These are phyloP conservation scores for Suillus paluster DNA, from an alignment of 768 basidiomycete species.

Conservation along the genomic window DNA sequence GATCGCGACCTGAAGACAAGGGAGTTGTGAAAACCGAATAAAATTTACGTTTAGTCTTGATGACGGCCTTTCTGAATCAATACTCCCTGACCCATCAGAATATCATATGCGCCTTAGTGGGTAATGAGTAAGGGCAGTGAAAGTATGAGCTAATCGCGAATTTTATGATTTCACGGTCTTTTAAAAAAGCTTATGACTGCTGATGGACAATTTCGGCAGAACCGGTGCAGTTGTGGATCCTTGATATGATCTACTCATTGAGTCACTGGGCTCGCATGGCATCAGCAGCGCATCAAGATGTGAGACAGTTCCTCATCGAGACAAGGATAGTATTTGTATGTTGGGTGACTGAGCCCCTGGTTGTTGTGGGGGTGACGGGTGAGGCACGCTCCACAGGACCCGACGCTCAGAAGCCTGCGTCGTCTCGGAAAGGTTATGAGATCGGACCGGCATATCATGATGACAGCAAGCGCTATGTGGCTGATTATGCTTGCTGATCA, in stretches of 20 bases:
- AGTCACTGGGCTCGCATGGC: too few relatives aligned
- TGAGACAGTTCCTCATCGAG: not conserved
- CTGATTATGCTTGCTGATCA: slow-evolving; percentile 1
- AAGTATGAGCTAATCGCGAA: not conserved
- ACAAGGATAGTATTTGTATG: not conserved
- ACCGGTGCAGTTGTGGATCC: not conserved
- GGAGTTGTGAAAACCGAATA: not conserved
- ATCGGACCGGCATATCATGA: slow-evolving; percentile 2
- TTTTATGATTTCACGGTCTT: not conserved
- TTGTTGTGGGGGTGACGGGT: too few relatives aligned
- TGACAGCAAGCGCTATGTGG: slow-evolving; percentile 6
- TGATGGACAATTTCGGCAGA: not conserved
- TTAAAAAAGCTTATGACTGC: not conserved
- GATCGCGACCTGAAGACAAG: not conserved
- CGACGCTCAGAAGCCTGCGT: not conserved
- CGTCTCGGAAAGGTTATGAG: not conserved
- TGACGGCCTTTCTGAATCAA: not conserved
- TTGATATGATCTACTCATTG: not conserved
- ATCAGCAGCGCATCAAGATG: too few relatives aligned
- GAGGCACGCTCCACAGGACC: too few relatives aligned
- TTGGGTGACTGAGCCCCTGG: not conserved
- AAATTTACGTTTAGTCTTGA: not conserved
- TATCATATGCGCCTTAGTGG: not conserved
- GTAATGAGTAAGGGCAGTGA: not conserved
- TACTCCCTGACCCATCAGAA: not conserved